Evolutionary conservation across 2,329 filamentous ascomycete genomes (phyloP).

Genomic region (Colletotrichum musicola): DNA sequence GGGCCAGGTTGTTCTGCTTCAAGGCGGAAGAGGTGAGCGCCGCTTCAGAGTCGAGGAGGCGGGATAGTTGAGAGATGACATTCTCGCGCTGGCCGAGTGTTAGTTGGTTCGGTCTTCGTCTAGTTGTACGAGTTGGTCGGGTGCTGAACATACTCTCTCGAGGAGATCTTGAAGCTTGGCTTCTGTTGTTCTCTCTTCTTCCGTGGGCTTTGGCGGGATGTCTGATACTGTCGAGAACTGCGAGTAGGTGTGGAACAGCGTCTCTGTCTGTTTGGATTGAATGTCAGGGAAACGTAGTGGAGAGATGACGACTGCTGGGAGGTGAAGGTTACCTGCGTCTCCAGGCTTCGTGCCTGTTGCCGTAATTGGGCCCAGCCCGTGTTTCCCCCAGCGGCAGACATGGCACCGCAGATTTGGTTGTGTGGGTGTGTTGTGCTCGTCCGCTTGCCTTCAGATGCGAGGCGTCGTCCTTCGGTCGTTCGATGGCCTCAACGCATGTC

Average conservation of each 20-base stretch:
- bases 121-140: background rate
- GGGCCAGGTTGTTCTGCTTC: slow-evolving; percentile 96
- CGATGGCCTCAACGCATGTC: slow-evolving; percentile 21
- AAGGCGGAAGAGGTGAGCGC: slow-evolving; percentile 87
- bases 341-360: slow-evolving; percentile 88
- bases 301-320: slow-evolving; percentile 1
- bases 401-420: slow-evolving; percentile 46
- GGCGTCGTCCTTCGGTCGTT: slow-evolving; percentile 34
- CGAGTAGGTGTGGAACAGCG: slow-evolving; percentile 85
- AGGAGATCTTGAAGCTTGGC: slow-evolving; percentile 86
- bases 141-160: slow-evolving; percentile 72
- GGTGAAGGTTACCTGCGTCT: slow-evolving; percentile 81
- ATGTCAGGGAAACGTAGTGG: slow-evolving; percentile 32
- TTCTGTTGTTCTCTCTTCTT: slow-evolving; percentile 86
- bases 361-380: slow-evolving; percentile 93
- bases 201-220: slow-evolving; percentile 84
- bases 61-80: slow-evolving; percentile 83
- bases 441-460: slow-evolving; percentile 8
- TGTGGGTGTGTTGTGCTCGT: slow-evolving; percentile 17
- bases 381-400: slow-evolving; percentile 67
- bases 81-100: slow-evolving; percentile 75
- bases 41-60: slow-evolving; percentile 93
- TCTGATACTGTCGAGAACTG: slow-evolving; percentile 87
- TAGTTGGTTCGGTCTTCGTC: background rate
- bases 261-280: slow-evolving; percentile 77